Percentiles rank a stretch among this genome's conserved stretches.
Evolutionary conservation across 495 filamentous ascomycete genomes (phyloP).

Genomic region (Xylaria curta): DNA sequence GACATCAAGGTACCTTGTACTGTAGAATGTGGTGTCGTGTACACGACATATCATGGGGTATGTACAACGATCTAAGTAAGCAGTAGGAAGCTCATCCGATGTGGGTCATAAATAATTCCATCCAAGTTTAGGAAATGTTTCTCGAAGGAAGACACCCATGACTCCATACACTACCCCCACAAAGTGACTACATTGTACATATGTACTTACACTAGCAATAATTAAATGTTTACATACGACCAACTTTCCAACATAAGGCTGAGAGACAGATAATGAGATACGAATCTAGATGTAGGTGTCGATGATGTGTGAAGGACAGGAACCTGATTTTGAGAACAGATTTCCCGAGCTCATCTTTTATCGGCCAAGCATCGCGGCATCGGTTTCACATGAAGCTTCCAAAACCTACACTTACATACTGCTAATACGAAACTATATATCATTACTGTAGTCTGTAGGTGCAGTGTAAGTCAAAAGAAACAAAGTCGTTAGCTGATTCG

Average conservation of each 20-base stretch:
- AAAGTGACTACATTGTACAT: background rate
- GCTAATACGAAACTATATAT: background rate
- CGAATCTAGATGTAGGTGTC: background rate
- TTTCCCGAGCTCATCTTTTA: background rate
- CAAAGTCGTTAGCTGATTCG: background rate
- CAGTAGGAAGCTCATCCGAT: background rate
- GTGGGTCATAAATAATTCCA: slow-evolving; percentile 21
- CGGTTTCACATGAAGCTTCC: background rate
- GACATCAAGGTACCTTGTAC: slow-evolving; percentile 2
- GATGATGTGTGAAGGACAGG: background rate
- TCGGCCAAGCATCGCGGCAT: background rate
- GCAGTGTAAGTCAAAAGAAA: background rate
- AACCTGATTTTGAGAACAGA: background rate
- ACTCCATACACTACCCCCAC: slow-evolving; percentile 8
- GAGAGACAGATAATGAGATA: background rate
- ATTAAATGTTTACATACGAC: background rate
- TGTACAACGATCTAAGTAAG: background rate
- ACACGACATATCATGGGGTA: background rate
- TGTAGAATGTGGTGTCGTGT: background rate
- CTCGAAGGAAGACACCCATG: slow-evolving; percentile 8
- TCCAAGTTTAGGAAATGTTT: slow-evolving; percentile 15
- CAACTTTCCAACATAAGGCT: slow-evolving; percentile 3
- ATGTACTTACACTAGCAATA: background rate
- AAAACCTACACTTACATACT: background rate
- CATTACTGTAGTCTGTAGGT: background rate